These are phyloP conservation scores for Hypericum perforatum DNA, from an alignment of 345 rosid species.

Conservation along the genomic window DNA sequence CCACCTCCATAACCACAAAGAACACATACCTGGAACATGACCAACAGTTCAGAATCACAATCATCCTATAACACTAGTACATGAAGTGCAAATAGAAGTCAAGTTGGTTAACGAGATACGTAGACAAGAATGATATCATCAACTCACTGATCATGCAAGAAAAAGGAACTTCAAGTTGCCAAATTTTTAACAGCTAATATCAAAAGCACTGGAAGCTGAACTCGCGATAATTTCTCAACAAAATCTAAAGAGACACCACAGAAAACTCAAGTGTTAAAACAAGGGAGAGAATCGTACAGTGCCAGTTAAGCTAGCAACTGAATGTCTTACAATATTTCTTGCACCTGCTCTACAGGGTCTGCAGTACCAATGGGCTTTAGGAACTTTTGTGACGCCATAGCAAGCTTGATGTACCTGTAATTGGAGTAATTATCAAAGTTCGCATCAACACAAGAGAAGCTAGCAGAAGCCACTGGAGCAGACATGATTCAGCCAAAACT, in stretches of 20 bases:
- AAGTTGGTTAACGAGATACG: not conserved
- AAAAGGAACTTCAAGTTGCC: no score
- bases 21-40: constrained; percentile 34
- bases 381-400: constrained; percentile 38
- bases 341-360: constrained; percentile 36
- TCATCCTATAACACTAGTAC: not conserved
- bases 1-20: constrained; percentile 50
- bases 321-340: constrained; percentile 29
- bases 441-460: not conserved
- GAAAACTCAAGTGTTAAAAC: not conserved
- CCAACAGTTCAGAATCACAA: not conserved
- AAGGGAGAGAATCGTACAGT: not conserved
- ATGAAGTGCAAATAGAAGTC: no score
- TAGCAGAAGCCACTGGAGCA: not conserved
- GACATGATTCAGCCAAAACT: constrained; percentile 8
- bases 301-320: not conserved
- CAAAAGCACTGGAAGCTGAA: no score
- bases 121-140: not conserved
- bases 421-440: constrained; percentile 4
- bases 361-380: constrained; percentile 39
- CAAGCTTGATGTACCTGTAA: constrained; percentile 48
- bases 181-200: no score
- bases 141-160: no score
- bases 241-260: not conserved
- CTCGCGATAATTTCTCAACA: no score